These are phyloP conservation scores for Astrocystis sublimbata DNA, from an alignment of 495 filamentous ascomycete genomes.

Conservation along the genomic window DNA sequence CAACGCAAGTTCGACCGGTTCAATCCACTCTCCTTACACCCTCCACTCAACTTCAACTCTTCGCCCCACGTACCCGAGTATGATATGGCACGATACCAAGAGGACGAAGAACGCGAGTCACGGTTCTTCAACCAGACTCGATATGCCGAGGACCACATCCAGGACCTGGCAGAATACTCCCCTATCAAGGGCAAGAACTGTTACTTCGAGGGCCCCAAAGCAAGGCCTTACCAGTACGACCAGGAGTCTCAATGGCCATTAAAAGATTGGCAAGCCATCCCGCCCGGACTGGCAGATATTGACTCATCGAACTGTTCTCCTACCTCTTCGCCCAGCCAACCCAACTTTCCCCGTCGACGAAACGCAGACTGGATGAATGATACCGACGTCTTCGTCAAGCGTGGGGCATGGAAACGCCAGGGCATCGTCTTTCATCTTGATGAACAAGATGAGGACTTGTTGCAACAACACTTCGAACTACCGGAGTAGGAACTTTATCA, in stretches of 20 bases:
- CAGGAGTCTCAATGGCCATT: constrained; percentile 31
- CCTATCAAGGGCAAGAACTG: constrained; percentile 27
- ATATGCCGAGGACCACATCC: constrained; percentile 24
- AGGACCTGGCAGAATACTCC: constrained; percentile 24
- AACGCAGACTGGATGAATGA: constrained; percentile 33
- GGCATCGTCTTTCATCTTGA: constrained; percentile 48
- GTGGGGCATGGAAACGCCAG: constrained; percentile 51
- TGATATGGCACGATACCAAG: constrained; percentile 20
- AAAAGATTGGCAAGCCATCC: constrained; percentile 32
- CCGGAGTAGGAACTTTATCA: constrained; percentile 18
- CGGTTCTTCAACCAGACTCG: constrained; percentile 28
- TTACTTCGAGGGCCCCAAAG: constrained; percentile 19
- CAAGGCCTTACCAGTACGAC: constrained; percentile 23
- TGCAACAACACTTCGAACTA: constrained; percentile 32
- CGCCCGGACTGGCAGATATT: constrained; percentile 25
- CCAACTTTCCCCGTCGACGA: constrained; percentile 18
- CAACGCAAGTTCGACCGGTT: constrained; percentile 17
- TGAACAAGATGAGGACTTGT: constrained; percentile 20
- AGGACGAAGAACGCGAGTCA: constrained; percentile 29
- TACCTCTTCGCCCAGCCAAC: constrained; percentile 19
- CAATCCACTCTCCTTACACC: constrained; percentile 34
- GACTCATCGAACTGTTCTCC: constrained; percentile 19
- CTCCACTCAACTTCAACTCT: constrained; percentile 31
- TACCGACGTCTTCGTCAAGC: constrained; percentile 42
- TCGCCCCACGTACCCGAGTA: constrained; percentile 30